Base-by-base conservation (phyloP, 1,284 basidiomycete species). In the Fomitopsis schrenkii region DNA sequence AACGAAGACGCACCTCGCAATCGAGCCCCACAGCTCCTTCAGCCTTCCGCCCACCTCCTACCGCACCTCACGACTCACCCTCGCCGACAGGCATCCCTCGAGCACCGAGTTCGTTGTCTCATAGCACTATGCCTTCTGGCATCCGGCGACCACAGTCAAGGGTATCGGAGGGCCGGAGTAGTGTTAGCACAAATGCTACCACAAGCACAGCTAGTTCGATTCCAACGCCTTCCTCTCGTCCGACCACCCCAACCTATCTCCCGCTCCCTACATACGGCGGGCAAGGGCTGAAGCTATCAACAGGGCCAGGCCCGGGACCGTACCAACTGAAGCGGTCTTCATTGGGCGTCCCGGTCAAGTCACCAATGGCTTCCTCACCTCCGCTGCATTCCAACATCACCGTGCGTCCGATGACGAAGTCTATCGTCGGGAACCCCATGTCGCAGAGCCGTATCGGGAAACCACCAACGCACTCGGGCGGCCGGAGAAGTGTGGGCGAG, bases 241-340 rank as follows among this genome's bases (percentile, higher is more conserved):
- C 90, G 8, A 72, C 86, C 10, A 90, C 90, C 17, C 90, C 90
- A 1, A 90, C 89, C 22, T 87, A 88, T 67, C 76, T 92, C 26
- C 89, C 90, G 10, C 64, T 90, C 28, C 86, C 89, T 1, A 78
- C 83, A 4, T 74, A 79, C 17, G 76, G 81, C 9, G 60, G 40
- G 14, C 72, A 74, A 46, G 80, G 80, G 4, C 69, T 83, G 59
- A 91, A 89, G 71, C 82, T 86, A 44, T 84, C 87, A 1, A 83
- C 77, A 28, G 85, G 81, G 1, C 80, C 79, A 8, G 71, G 76
- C 22, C 63, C 75, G 17, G 78, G 76, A 53, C 71, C 78, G 59
- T 80, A 77, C 62, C 80, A 80, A 64, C 66, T 72, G 44, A 87
- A 89, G 67, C 82, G 86, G 57, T 80, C 83, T 19, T 89, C 88